These are phyloP conservation scores for Trypanosoma scelopori DNA, from an alignment of 208 protist genomes.

Conservation along the genomic window DNA sequence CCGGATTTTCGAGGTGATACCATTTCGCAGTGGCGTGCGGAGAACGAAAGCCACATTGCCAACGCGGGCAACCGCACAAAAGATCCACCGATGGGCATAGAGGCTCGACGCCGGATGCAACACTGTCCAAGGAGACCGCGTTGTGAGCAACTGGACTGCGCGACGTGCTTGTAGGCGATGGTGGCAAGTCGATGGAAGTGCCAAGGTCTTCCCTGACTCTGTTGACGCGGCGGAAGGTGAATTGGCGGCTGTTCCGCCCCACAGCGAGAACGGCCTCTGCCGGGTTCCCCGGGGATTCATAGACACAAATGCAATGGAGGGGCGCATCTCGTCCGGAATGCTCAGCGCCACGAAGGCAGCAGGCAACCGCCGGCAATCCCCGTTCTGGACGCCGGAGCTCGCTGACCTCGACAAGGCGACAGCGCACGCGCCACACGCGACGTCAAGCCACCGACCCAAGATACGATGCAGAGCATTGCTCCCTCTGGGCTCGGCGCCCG, in stretches of 20 bases:
- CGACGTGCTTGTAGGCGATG: slow-evolving; percentile 6
- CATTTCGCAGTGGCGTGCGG: slow-evolving; percentile 4
- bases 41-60: slow-evolving; percentile 3
- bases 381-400: slow-evolving; percentile 3
- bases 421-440: not conserved
- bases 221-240: slow-evolving; percentile 5
- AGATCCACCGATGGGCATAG: not conserved
- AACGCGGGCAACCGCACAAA: slow-evolving; percentile 9
- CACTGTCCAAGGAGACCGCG: not conserved
- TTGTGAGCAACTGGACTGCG: not conserved
- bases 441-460: not conserved
- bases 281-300: not conserved
- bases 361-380: not conserved
- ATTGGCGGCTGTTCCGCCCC: not conserved
- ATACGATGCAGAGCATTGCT: not conserved
- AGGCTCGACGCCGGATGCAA: slow-evolving; percentile 6
- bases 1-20: not conserved
- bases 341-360: not conserved
- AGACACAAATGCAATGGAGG: not conserved
- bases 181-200: not conserved
- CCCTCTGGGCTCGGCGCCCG: no score
- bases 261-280: not conserved
- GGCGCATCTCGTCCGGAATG: not conserved
- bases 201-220: not conserved
- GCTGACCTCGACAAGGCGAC: not conserved